phyloP scores from a whole-genome alignment of 345 rosid species.

The Dimocarpus longan region DNA sequence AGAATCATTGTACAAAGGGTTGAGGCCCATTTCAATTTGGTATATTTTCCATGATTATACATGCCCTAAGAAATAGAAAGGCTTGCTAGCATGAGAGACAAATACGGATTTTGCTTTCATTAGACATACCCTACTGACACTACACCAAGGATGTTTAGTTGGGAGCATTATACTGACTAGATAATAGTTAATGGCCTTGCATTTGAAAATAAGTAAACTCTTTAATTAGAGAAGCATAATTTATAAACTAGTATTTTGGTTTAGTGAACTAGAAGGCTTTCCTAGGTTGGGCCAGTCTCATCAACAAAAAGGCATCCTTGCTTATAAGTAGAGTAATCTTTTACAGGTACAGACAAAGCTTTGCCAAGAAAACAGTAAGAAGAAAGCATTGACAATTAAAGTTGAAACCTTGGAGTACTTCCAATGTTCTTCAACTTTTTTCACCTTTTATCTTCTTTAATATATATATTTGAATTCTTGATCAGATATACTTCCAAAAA shows the following conservation, averaged over 20 bases:
- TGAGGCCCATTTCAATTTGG: too few relatives aligned
- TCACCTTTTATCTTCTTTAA: conserved; percentile 2
- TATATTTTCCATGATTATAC: not conserved
- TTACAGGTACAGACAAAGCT: conserved; percentile 25
- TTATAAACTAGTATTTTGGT: not conserved
- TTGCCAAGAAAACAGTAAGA: conserved; percentile 28
- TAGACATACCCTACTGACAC: not conserved
- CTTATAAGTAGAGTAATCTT: conserved; percentile 28
- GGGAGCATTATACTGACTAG: not conserved
- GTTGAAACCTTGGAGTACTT: conserved; percentile 19
- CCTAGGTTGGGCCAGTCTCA: conserved; percentile 22
- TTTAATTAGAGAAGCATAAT: not conserved
- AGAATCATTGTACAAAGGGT: too few relatives aligned
- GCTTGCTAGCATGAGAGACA: not conserved
- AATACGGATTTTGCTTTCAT: not conserved
- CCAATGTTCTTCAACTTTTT: conserved; percentile 7
- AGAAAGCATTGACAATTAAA: conserved; percentile 29
- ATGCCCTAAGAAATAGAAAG: not conserved
- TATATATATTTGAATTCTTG: not conserved
- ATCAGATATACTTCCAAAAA: too few relatives aligned
- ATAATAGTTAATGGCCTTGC: not conserved
- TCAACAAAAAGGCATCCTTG: conserved; percentile 14
- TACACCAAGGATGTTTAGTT: not conserved
- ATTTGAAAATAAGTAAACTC: not conserved
- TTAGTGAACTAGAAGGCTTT: conserved; percentile 20